Conservation (phyloP, 345 rosid species). For the Citrus australasica region DNA sequence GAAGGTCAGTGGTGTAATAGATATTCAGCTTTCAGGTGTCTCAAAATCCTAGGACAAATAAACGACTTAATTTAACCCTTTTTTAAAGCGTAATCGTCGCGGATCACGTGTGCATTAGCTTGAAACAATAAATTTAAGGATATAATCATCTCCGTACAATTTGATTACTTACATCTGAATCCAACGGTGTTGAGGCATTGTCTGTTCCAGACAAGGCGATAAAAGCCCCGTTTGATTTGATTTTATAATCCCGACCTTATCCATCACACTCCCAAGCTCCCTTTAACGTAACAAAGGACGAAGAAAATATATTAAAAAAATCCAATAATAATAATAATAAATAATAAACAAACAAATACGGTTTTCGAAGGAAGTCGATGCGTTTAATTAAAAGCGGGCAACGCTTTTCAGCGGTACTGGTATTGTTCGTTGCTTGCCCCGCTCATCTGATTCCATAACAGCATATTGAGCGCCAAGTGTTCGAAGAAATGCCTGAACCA, state of each 20-base stretch:
- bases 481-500: constrained; percentile 94
- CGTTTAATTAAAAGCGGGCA: constrained; percentile 3
- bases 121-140: not conserved
- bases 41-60: not conserved
- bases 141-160: not conserved
- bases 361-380: not conserved
- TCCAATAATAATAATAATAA: not conserved
- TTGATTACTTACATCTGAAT: not conserved
- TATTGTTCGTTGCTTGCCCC: constrained; percentile 63
- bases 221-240: not conserved
- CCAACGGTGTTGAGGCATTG: not conserved
- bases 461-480: constrained; percentile 22
- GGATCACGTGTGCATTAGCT: not conserved
- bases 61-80: not conserved
- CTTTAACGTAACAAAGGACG: not conserved
- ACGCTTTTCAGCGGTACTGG: constrained; percentile 28
- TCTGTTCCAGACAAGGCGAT: not conserved
- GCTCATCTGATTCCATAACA: not conserved
- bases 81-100: not conserved
- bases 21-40: not conserved
- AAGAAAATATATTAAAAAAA: not conserved
- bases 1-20: not conserved
- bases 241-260: not conserved
- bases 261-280: not conserved
- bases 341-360: not conserved